These are phyloP conservation scores for Oropetium thomaeum DNA, from an alignment of 176 grass and related monocot species.

Conservation along the genomic window DNA sequence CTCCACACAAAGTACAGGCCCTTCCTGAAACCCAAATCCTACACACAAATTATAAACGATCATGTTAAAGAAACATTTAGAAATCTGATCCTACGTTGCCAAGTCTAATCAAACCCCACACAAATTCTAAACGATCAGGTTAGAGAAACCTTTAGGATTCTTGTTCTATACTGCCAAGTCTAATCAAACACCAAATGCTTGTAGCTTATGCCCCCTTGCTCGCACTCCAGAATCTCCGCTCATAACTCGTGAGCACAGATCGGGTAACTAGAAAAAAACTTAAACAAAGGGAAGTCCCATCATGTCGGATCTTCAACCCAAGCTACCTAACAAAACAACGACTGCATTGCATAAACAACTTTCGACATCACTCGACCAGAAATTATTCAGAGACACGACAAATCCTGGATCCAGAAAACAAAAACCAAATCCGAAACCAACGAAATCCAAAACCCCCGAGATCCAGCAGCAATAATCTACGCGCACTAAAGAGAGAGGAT, in stretches of 20 bases:
- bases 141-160: neutral
- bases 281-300: neutral
- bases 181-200: neutral
- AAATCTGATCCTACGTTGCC: neutral
- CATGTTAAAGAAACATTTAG: neutral
- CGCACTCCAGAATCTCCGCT: neutral
- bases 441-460: constrained; percentile 38
- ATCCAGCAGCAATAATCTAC: constrained; percentile 46
- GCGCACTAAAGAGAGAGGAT: constrained; percentile 24
- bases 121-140: neutral
- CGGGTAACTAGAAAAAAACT: neutral
- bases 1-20: neutral
- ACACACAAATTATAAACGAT: neutral
- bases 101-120: neutral
- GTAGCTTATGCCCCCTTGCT: neutral
- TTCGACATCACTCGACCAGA: neutral
- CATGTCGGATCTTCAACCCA: constrained; percentile 32
- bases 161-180: neutral
- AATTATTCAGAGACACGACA: neutral
- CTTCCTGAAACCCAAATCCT: neutral
- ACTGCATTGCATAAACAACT: neutral
- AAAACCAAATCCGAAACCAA: constrained; percentile 29
- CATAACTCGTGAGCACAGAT: constrained; percentile 2
- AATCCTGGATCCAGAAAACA: constrained; percentile 36
- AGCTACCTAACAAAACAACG: constrained; percentile 17